These are phyloP conservation scores for Lepidium didymum DNA, from an alignment of 345 rosid genomes.

Conservation along the genomic window DNA sequence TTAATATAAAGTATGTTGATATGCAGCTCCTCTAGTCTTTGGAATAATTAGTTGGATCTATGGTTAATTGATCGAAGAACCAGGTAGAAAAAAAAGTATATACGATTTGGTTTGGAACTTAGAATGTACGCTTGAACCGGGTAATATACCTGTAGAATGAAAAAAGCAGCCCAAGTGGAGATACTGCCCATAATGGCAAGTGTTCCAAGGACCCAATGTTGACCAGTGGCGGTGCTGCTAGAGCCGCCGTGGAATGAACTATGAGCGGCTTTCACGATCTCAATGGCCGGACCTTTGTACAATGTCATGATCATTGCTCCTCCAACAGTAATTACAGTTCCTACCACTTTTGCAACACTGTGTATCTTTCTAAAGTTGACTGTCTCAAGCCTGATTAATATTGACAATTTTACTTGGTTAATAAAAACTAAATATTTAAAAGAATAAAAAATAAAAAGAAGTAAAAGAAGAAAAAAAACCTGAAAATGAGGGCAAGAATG, in stretches of 20 bases:
- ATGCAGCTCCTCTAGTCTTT: too few species aligned
- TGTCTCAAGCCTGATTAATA: conserved; percentile 55
- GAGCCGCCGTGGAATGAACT: conserved; percentile 29
- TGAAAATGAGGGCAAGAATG: conserved; percentile 73
- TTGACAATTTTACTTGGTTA: neutral
- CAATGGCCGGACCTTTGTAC: conserved; percentile 73
- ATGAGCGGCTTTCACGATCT: conserved; percentile 38
- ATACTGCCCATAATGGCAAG: conserved; percentile 56
- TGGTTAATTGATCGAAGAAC: too few species aligned
- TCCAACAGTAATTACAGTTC: conserved; percentile 57
- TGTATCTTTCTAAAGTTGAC: conserved; percentile 52
- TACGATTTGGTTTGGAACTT: too few species aligned
- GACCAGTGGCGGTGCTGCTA: conserved; percentile 26
- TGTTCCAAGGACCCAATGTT: conserved; percentile 60
- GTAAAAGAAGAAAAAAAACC: conserved; percentile 20
- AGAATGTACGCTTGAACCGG: too few species aligned
- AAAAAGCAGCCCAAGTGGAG: conserved; percentile 70
- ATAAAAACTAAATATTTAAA: neutral
- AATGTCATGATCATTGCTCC: conserved; percentile 98
- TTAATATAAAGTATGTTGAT: neutral
- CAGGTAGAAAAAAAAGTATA: too few species aligned
- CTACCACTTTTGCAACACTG: conserved; percentile 66
- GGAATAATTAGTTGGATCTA: too few species aligned
- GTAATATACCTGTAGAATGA: conserved; percentile 34
- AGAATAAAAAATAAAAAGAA: too few species aligned